Evolutionary conservation across 495 filamentous ascomycete species (phyloP).

Genomic region (Hypoxylon trugodes): DNA sequence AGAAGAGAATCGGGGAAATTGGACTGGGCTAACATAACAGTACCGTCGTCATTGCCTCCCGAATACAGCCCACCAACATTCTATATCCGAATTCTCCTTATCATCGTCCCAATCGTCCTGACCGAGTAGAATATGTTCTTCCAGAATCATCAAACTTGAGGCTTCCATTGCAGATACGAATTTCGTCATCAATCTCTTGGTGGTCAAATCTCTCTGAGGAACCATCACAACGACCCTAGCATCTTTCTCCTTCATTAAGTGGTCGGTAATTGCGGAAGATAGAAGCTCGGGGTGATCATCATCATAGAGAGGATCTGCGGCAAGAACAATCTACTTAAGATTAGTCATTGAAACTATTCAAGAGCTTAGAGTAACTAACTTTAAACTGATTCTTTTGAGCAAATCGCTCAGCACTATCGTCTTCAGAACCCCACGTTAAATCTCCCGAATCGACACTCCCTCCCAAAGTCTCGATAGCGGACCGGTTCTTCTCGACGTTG

Average conservation of each 20-base stretch:
- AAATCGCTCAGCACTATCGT: constrained; percentile 48
- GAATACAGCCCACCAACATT: constrained; percentile 60
- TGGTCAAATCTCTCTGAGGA: constrained; percentile 53
- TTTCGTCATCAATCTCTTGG: constrained; percentile 42
- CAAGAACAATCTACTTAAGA: constrained; percentile 49
- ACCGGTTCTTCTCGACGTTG: constrained; percentile 51
- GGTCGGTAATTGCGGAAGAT: constrained; percentile 50
- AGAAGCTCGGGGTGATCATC: constrained; percentile 57
- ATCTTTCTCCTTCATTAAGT: constrained; percentile 45
- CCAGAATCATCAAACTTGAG: constrained; percentile 40
- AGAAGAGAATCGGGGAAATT: not conserved
- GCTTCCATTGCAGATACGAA: constrained; percentile 42
- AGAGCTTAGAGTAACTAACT: constrained; percentile 35
- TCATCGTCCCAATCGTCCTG: constrained; percentile 59
- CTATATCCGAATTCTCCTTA: constrained; percentile 43
- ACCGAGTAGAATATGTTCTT: constrained; percentile 49
- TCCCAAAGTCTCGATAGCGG: constrained; percentile 44
- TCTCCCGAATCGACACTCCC: constrained; percentile 47
- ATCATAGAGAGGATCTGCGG: constrained; percentile 57
- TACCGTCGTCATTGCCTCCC: constrained; percentile 27
- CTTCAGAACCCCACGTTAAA: constrained; percentile 54
- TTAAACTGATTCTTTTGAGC: constrained; percentile 46
- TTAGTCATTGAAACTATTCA: constrained; percentile 15
- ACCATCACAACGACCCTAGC: constrained; percentile 56
- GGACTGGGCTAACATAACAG: not conserved